Conservation (phyloP, 139 green algal species). For the Chlorella sp. region DNA sequence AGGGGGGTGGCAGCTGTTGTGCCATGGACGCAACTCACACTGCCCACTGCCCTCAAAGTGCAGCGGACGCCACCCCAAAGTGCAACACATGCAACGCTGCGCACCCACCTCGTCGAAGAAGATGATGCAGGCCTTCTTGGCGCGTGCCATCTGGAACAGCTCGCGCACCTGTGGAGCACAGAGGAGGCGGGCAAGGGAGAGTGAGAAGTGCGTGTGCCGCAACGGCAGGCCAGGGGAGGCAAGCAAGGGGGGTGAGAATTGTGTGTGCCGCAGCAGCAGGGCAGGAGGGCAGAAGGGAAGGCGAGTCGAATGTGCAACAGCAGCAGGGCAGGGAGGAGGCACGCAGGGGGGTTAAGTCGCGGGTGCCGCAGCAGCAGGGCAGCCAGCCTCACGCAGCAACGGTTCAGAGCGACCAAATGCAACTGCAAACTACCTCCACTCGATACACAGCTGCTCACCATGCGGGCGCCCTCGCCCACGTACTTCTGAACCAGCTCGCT, state of each 20-base stretch:
- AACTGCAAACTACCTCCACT: no score
- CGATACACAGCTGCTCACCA: no score
- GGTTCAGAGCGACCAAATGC: no score
- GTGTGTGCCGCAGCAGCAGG: not conserved
- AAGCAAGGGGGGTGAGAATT: not conserved
- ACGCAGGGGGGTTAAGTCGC: no score
- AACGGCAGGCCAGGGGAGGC: not conserved
- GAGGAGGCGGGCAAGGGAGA: not conserved
- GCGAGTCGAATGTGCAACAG: not conserved
- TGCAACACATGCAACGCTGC: not conserved
- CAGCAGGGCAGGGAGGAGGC: not conserved
- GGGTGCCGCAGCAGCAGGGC: no score
- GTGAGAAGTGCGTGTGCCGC: not conserved
- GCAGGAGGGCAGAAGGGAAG: not conserved
- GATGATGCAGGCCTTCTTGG: slow-evolving; percentile 99
- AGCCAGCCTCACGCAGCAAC: no score
- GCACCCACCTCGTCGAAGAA: slow-evolving; percentile 94
- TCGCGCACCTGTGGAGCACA: slow-evolving; percentile 30
- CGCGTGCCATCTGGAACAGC: slow-evolving; percentile 90
- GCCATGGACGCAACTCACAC: no score
- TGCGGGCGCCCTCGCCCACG: slow-evolving; percentile 96
- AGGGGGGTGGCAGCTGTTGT: not conserved
- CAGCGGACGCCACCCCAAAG: no score
- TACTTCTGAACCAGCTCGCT: slow-evolving; percentile 99
- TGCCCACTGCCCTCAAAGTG: no score